Base-by-base conservation (phyloP, 768 basidiomycete genomes). In the Suillus ampliporus region DNA sequence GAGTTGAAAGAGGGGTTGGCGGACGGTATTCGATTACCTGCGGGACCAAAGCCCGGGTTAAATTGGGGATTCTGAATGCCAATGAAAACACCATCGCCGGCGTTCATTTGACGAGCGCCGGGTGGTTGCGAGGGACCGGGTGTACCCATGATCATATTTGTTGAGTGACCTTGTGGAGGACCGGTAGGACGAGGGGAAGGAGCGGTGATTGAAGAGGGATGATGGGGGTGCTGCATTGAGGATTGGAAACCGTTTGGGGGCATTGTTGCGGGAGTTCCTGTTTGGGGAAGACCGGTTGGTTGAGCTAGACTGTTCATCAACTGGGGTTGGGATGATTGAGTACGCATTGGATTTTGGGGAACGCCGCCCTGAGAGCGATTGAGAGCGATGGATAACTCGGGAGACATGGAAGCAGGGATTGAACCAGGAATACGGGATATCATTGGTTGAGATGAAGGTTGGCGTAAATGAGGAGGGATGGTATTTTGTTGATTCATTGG, bases 11-110 rank as follows among this genome's bases (percentile, higher is more conserved):
- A 67, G 56, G 75, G 70, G 66, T 70, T 71, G 46, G 68, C 59
- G 19, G 72, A 67, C 62, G 74, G 70, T 69, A 79, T 75, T 61
- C 81, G 80, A 59, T 66, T 69, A 21, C 77, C 71, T 61, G 74
- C 69, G 34, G 76, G 71, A n/a, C 70, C 64, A 56, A 81, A 63
- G 61, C 64, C 71, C 53, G 72, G 71, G 31, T 70, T 23, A 64
- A 79, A 78, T 44, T 73, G 77, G 40, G 58, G 73, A 62, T 73
- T 77, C 64, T 72, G 76, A 65, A 82, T 82, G 64, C 76, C 74
- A 65, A 84, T 79, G 56, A 75, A 84, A 57, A 83, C 72, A 54
- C 76, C 73, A 60, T 82, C 81, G 51, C 84, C 83, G 21, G 83
- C 79, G 7, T 79, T 77, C 74, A 83, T 83, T 56, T 78, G 79